Evolutionary conservation across 495 filamentous ascomycete species (phyloP).

Genomic region (Aspergillus incahuasiensis): DNA sequence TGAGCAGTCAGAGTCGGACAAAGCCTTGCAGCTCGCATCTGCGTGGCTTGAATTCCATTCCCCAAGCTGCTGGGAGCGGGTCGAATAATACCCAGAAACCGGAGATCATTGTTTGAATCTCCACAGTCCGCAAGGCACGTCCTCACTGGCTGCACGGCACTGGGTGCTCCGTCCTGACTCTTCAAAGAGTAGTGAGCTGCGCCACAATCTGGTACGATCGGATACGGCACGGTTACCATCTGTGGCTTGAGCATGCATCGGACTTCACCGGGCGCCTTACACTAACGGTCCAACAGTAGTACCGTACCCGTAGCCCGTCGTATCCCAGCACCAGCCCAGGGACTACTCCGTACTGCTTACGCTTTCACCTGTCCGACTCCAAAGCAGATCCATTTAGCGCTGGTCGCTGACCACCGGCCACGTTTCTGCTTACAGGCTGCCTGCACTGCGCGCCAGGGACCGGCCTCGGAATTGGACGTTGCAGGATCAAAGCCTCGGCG

Average conservation of each 20-base stretch:
- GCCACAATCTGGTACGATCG: neutral
- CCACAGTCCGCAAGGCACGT: neutral
- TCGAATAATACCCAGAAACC: neutral
- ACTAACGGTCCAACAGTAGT: no score
- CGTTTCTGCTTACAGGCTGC: neutral
- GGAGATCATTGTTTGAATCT: slow-evolving; percentile 2
- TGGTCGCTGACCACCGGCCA: neutral
- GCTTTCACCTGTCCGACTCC: neutral
- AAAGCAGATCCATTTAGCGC: neutral
- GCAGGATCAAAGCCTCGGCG: neutral
- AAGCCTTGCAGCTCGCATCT: neutral
- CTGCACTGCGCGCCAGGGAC: slow-evolving; percentile 2
- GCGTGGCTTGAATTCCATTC: neutral
- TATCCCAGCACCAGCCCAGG: neutral
- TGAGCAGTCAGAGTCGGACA: neutral
- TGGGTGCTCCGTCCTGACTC: neutral
- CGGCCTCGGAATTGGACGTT: neutral
- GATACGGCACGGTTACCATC: neutral
- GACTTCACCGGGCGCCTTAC: neutral
- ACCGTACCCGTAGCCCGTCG: no score
- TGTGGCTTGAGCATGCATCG: neutral
- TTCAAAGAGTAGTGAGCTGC: neutral
- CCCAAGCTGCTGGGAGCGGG: neutral
- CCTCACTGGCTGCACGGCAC: neutral
- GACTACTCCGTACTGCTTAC: no score